These are phyloP conservation scores for Auxenochlorella pyrenoidosa DNA, from an alignment of 139 green algal species.

Conservation along the genomic window DNA sequence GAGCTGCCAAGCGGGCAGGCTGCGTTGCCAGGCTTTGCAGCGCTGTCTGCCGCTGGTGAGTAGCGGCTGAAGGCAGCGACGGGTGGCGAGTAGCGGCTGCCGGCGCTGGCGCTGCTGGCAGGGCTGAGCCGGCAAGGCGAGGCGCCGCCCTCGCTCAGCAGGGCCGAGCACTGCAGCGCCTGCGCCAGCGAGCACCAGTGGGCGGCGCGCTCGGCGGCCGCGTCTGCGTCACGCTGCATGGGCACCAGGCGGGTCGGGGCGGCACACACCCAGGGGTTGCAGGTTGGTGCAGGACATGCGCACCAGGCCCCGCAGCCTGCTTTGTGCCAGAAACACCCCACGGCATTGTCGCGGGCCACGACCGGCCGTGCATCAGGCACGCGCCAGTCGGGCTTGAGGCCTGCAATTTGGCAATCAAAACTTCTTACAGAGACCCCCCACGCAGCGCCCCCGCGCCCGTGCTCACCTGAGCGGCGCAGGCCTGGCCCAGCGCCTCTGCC, in stretches of 20 bases:
- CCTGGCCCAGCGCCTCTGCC: not conserved
- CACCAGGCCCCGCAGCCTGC: not conserved
- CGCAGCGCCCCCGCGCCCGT: not conserved
- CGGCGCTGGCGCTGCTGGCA: not conserved
- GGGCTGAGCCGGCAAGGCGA: not conserved
- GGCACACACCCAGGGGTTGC: too few relatives aligned
- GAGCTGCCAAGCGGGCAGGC: not conserved
- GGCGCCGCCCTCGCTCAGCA: constrained; percentile 5
- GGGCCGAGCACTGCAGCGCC: constrained; percentile 4
- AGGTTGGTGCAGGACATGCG: not conserved
- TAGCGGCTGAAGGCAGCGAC: not conserved
- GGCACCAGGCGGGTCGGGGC: not conserved
- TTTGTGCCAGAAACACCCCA: not conserved
- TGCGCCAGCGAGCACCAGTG: constrained; percentile 30
- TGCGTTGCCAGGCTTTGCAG: not conserved
- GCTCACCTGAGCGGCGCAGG: constrained; percentile 7
- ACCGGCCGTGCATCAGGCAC: too few relatives aligned
- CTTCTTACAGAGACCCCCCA: too few relatives aligned
- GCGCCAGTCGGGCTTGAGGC: too few relatives aligned
- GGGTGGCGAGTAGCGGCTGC: not conserved
- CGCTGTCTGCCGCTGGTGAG: not conserved
- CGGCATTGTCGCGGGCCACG: too few relatives aligned
- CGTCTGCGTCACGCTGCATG: not conserved
- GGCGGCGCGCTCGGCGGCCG: not conserved
- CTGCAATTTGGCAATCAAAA: too few relatives aligned